Evolutionary conservation across 257 asterid species (phyloP).

Genomic region (Knoxia roxburghii): DNA sequence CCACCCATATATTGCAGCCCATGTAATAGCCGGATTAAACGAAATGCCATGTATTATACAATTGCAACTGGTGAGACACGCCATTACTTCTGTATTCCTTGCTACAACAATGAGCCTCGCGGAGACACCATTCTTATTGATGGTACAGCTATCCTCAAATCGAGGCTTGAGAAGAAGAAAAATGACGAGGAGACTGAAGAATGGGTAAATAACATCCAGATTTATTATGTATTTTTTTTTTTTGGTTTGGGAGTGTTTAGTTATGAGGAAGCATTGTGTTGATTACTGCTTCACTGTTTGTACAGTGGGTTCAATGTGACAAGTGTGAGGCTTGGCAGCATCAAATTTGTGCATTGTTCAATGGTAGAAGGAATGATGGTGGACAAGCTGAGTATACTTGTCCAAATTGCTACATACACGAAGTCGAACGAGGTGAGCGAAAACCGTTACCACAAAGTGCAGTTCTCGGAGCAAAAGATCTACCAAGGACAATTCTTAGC

Average conservation of each 20-base stretch:
- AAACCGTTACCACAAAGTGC: conserved; percentile 83
- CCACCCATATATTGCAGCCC: conserved; percentile 92
- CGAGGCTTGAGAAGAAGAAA: conserved; percentile 81
- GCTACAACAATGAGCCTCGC: conserved; percentile 83
- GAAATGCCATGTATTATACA: conserved; percentile 90
- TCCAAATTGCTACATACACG: conserved; percentile 85
- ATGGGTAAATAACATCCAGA: conserved; percentile 49
- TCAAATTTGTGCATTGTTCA: conserved; percentile 94
- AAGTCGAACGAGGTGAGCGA: conserved; percentile 94
- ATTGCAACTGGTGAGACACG: conserved; percentile 91
- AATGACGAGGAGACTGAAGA: conserved; percentile 95
- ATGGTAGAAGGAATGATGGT: conserved; percentile 96
- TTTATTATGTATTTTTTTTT: background rate
- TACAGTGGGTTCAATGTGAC: conserved; percentile 99
- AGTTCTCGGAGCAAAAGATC: conserved; percentile 98
- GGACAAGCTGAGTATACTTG: conserved; percentile 99
- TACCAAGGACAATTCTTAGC: conserved; percentile 86
- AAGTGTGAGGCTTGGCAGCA: conserved; percentile 99
- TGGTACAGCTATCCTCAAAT: conserved; percentile 61
- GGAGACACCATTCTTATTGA: conserved; percentile 79
- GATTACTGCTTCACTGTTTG: conserved; percentile 19
- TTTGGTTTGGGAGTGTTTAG: background rate
- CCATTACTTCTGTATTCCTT: conserved; percentile 78
- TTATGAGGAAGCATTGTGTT: conserved; percentile 10
- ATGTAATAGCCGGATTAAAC: conserved; percentile 90